Percentiles rank a stretch among this genome's conserved stretches.
phyloP scores from a whole-genome alignment of 257 asterid genomes.

The Coffea eugenioides region DNA sequence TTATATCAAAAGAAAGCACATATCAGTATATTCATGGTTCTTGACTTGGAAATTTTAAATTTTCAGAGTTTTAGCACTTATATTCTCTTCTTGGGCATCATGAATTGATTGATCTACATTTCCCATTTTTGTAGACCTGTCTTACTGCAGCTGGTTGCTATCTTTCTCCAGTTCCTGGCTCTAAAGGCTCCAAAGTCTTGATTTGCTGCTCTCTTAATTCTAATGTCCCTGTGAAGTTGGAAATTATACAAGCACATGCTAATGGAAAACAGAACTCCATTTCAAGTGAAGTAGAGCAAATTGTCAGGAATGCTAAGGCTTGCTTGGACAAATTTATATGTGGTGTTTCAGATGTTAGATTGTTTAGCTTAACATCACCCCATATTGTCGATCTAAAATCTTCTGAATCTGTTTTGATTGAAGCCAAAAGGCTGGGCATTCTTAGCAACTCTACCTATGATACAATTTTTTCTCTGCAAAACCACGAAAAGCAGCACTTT shows the following conservation, averaged over 20 bases:
- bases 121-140: slow-evolving; percentile 50
- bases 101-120: slow-evolving; percentile 18
- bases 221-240: slow-evolving; percentile 39
- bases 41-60: neutral
- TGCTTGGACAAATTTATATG: slow-evolving; percentile 31
- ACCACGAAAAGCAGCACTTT: slow-evolving; percentile 57
- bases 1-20: neutral
- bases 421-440: slow-evolving; percentile 63
- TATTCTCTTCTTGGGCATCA: neutral
- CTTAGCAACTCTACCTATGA: slow-evolving; percentile 55
- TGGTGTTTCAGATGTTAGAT: slow-evolving; percentile 35
- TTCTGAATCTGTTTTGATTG: slow-evolving; percentile 48
- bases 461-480: slow-evolving; percentile 54
- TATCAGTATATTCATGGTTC: neutral
- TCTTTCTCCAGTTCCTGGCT: slow-evolving; percentile 95
- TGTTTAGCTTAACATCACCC: slow-evolving; percentile 47
- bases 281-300: slow-evolving; percentile 46
- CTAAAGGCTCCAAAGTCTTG: slow-evolving; percentile 71
- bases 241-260: slow-evolving; percentile 23
- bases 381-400: slow-evolving; percentile 45
- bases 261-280: slow-evolving; percentile 23
- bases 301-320: slow-evolving; percentile 35
- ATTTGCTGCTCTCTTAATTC: slow-evolving; percentile 58
- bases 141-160: slow-evolving; percentile 84
- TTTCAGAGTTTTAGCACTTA: neutral